Evolutionary conservation across 2,329 filamentous ascomycete genomes (phyloP).

Genomic region (Parastagonospora nodorum): DNA sequence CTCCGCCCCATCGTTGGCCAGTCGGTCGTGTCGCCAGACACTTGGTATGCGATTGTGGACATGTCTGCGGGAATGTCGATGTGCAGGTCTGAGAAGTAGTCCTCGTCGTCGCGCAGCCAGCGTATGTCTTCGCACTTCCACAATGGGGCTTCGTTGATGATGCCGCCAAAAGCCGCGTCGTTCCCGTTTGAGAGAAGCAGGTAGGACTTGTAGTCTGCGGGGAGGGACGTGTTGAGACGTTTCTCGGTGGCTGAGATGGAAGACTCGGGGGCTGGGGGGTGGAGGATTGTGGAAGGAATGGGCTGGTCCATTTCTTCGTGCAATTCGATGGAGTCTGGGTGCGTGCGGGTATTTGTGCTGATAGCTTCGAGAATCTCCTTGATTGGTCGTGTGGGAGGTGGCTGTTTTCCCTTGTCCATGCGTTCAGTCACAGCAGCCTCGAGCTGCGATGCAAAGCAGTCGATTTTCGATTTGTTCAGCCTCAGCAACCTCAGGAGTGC

Average conservation of each 20-base stretch:
- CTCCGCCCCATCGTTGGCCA: too few species aligned
- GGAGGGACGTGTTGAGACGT: constrained; percentile 9
- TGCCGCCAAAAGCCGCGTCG: constrained; percentile 1
- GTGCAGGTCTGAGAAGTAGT: too few species aligned
- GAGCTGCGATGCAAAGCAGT: constrained; percentile 3
- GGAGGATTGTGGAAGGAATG: constrained; percentile 6
- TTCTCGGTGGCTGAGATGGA: constrained; percentile 11
- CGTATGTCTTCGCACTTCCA: too few species aligned
- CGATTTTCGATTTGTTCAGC: constrained; percentile 7
- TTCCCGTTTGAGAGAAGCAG: constrained; percentile 18
- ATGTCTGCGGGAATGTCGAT: too few species aligned
- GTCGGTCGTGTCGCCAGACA: too few species aligned
- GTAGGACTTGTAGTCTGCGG: constrained; percentile 19
- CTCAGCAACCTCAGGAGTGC: constrained; percentile 7
- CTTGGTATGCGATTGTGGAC: too few species aligned
- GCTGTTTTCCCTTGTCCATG: constrained; percentile 2
- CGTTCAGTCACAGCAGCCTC: constrained; percentile 10
- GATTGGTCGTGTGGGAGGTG: not conserved
- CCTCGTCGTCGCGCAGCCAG: too few species aligned
- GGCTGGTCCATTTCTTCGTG: not conserved
- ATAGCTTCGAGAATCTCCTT: constrained; percentile 8
- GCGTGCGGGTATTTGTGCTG: constrained; percentile 9
- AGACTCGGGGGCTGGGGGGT: constrained; percentile 6
- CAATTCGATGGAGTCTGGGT: not conserved
- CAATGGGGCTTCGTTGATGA: not conserved